Base-by-base conservation (phyloP, 208 protist genomes). In the Trypanosoma caninum region DNA sequence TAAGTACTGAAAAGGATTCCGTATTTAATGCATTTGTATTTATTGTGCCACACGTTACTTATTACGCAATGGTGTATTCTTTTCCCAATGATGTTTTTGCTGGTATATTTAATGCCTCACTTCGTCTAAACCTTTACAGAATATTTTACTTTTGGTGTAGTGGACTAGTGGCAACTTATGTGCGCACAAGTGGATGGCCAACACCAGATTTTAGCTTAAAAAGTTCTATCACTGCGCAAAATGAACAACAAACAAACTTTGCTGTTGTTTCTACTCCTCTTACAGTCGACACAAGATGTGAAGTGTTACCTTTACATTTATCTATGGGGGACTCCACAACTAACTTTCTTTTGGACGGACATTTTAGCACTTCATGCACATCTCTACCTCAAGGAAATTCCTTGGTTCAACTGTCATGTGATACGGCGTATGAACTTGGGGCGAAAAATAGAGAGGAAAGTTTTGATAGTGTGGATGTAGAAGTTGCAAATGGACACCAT, bases 61-160 rank as follows among this genome's bases (percentile, higher is more conserved):
- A 90, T 53, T 95, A 78, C 58, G 65, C 59, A 14, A 67, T 90
- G 3, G 54, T 81, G 11, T 82, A 81, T 38, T 80, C 75, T 62
- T 95, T 95, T 44, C 84, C 87, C 2, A 93, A 93, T 47, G 89
- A 95, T 67, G 69, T 78, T 40, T 65, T 84, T 38, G 82, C 87
- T 7, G 74, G 74, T 34, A 2, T 91, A 18, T 89, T 93, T 57
- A 74, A 90, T 58, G 59, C 68, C 8, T 59, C 73, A 25, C 84
- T 93, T 53, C 80, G 86, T 52, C 53, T 78, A 8, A 84, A 89
- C 51, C 33, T 95, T 37, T 65, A 88, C 45, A 83, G 82, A 4
- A 66, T 86, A 28, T 80, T 91, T 46, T 82, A 76, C 42, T 91
- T 72, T 59, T 95, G 85, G 80, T 91, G 71, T 59, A 82, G 79